Evolutionary conservation across 83 land plant genomes (phyloP), one percentile per base, ranked within the genome.

Genomic region (Thuja plicata): DNA sequence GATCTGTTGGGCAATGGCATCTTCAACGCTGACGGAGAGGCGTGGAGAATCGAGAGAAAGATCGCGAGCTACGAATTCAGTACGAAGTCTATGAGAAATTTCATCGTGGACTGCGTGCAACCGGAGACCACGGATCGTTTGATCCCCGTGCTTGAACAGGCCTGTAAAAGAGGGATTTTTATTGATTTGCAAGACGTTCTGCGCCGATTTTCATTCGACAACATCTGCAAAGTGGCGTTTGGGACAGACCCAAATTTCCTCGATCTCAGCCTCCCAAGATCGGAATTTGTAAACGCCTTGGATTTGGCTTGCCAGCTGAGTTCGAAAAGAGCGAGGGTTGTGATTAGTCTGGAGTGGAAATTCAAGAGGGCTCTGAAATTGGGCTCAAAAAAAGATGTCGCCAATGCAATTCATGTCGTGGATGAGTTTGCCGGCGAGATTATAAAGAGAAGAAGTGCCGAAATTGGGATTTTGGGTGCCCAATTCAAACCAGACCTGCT

Each of bases 1-100:
- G 97, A 96, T 78, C 84, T 96, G 86, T 92, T 96, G 10, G 97
- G 97, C 55, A 32, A 76, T 3, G 94, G 96, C 55, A 96, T 96
- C 74, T 96, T 96, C 91, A 95, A 95, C 88, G 89, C 88, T 24
- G 97, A 96, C 57, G 96, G 94, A 15, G 91, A 91, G 32, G 70
- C 77, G 94, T n/a, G n/a, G n/a, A n/a, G n/a, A n/a, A n/a, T n/a
- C n/a, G n/a, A n/a, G n/a, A n/a, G n/a, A n/a, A n/a, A 95, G 92
- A 81, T 96, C 16, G 95, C 93, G 0, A 93, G 94, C 92, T 92
- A 91, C 84, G 95, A 93, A 70, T 95, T 96, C 93, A 90, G 89
- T 80, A 54, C 93, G 32, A 52, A 84, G 19, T 92, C 96, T 15
- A 86, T 95, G 34, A 55, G 92, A 11, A 89, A 93, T 27, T 90